Evolutionary conservation across 441 rosid genomes (phyloP).

Genomic region (Erodium trifolium): DNA sequence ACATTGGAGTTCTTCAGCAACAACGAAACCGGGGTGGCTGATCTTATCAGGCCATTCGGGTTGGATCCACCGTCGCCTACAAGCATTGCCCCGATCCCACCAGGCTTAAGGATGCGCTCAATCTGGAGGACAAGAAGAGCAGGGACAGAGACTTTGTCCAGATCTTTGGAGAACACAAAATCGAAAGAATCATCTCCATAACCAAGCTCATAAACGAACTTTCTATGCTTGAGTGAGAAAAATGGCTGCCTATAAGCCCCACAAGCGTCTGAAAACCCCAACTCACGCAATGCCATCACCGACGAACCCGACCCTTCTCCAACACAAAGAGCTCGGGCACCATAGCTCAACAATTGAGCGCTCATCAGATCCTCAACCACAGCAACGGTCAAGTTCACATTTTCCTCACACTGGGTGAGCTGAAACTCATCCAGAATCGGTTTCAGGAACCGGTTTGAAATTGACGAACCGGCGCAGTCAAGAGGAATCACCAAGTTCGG

Average conservation of each 20-base stretch:
- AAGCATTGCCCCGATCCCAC: slow-evolving; percentile 64
- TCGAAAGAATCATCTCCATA: slow-evolving; percentile 48
- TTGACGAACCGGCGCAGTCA: slow-evolving; percentile 11
- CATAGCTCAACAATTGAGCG: slow-evolving; percentile 18
- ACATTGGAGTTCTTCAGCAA: slow-evolving; percentile 48
- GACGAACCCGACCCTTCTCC: slow-evolving; percentile 41
- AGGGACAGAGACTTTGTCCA: slow-evolving; percentile 44
- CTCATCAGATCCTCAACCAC: slow-evolving; percentile 45
- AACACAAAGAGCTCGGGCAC: background rate
- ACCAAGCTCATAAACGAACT: slow-evolving; percentile 39
- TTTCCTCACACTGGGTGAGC: slow-evolving; percentile 29
- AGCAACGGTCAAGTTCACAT: slow-evolving; percentile 31
- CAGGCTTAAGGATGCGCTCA: slow-evolving; percentile 57
- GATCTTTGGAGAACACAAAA: slow-evolving; percentile 48
- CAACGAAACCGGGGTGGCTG: slow-evolving; percentile 47
- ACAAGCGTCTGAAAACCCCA: slow-evolving; percentile 42
- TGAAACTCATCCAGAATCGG: slow-evolving; percentile 36
- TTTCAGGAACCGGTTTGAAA: slow-evolving; percentile 30
- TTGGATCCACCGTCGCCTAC: slow-evolving; percentile 30
- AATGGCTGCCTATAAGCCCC: slow-evolving; percentile 37
- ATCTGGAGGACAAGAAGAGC: slow-evolving; percentile 55
- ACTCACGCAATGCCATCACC: slow-evolving; percentile 39
- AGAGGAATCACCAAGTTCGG: slow-evolving; percentile 3
- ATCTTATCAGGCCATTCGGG: slow-evolving; percentile 40
- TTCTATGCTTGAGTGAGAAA: slow-evolving; percentile 44